A percentile compares a stretch with the other conserved stretches of the same genome.
phyloP scores from a whole-genome alignment of 2,329 filamentous ascomycete genomes.

The Aureobasidium uvarum region DNA sequence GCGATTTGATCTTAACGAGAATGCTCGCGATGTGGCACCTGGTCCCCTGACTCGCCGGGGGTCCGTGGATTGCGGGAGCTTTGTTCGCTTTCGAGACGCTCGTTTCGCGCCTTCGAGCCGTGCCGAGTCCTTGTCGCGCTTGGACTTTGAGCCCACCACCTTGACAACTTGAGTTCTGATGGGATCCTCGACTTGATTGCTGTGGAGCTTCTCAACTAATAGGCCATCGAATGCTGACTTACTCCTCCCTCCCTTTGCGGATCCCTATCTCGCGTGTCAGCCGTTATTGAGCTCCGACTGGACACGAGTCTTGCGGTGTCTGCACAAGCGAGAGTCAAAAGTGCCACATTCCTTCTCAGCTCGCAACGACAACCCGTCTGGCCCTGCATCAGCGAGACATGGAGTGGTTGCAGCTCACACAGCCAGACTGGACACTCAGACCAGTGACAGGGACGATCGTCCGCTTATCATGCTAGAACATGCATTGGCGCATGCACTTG shows the following conservation, averaged over 20 bases:
- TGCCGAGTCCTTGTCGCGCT: slow-evolving; percentile 8
- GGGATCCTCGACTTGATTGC: not conserved
- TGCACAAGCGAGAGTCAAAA: slow-evolving; percentile 20
- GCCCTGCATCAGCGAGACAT: slow-evolving; percentile 16
- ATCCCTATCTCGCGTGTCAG: slow-evolving; percentile 5
- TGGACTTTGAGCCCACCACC: slow-evolving; percentile 13
- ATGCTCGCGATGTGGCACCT: slow-evolving; percentile 11
- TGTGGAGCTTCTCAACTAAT: not conserved
- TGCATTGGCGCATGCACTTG: slow-evolving; percentile 19
- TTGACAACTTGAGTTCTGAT: not conserved
- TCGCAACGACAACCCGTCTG: slow-evolving; percentile 1
- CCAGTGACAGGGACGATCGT: slow-evolving; percentile 23
- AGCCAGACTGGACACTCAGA: slow-evolving; percentile 14
- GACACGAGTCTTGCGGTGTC: not conserved
- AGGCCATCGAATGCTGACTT: not conserved
- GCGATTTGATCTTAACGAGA: slow-evolving; percentile 13
- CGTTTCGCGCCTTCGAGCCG: slow-evolving; percentile 15
- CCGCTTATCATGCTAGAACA: slow-evolving; percentile 9
- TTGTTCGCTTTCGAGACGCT: slow-evolving; percentile 12
- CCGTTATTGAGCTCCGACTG: not conserved
- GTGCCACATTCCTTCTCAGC: slow-evolving; percentile 10
- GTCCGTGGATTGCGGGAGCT: slow-evolving; percentile 15
- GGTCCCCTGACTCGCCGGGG: slow-evolving; percentile 19
- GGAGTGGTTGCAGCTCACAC: not conserved
- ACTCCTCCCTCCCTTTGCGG: not conserved